Conservation (phyloP, 306 rosid species). For the Sindora glabra region DNA sequence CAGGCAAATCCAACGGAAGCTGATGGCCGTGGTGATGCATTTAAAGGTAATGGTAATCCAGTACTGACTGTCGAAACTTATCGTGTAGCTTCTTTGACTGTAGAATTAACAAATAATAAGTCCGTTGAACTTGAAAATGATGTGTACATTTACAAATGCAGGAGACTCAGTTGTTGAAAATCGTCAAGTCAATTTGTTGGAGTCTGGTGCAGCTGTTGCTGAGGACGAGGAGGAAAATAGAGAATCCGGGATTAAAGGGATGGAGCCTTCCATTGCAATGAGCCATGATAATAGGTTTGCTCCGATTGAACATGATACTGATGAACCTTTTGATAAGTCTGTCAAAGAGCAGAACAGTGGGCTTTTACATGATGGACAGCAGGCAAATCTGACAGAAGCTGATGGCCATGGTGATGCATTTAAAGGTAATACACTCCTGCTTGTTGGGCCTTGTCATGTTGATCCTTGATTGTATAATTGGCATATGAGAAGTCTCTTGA, state of each 20-base stretch:
- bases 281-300: constrained; percentile 44
- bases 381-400: background rate
- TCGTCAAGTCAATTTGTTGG: constrained; percentile 17
- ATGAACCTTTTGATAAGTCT: constrained; percentile 10
- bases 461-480: constrained; percentile 16
- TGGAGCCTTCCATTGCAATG: constrained; percentile 21
- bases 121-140: constrained; percentile 12
- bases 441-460: background rate
- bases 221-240: constrained; percentile 33
- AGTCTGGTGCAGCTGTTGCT: constrained; percentile 33
- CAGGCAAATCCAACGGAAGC: background rate
- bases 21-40: constrained; percentile 12
- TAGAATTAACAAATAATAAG: constrained; percentile 12
- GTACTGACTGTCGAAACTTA: background rate
- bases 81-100: constrained; percentile 12
- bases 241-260: constrained; percentile 29
- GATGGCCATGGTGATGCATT: constrained; percentile 10
- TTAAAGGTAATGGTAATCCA: background rate
- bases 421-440: background rate
- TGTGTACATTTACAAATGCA: constrained; percentile 8
- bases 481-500: constrained; percentile 13
- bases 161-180: constrained; percentile 35
- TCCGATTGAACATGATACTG: constrained; percentile 19
- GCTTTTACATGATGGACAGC: background rate
- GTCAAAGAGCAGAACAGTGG: constrained; percentile 15